phyloP scores from a whole-genome alignment of 768 basidiomycete species.

The Hericium erinaceus region DNA sequence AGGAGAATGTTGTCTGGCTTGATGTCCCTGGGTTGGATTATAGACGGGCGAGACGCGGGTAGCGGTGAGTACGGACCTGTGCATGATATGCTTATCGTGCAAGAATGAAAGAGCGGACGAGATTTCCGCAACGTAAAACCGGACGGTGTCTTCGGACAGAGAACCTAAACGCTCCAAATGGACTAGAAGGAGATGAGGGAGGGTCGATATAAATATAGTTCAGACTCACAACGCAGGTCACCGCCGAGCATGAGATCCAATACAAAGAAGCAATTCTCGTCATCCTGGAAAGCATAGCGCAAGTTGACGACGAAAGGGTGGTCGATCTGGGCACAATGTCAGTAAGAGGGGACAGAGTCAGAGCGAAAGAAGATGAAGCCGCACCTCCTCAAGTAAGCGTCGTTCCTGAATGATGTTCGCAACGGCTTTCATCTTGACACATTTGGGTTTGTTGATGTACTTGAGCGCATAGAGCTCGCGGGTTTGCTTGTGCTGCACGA shows the following conservation, averaged over 20 bases:
- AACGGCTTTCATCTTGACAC: slow-evolving; percentile 97
- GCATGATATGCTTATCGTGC: slow-evolving; percentile 91
- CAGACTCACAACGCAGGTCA: slow-evolving; percentile 76
- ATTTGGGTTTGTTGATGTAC: slow-evolving; percentile 98
- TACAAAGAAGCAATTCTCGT: slow-evolving; percentile 98
- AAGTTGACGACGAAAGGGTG: slow-evolving; percentile 93
- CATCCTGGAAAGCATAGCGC: slow-evolving; percentile 95
- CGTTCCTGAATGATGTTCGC: slow-evolving; percentile 97
- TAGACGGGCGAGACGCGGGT: background rate
- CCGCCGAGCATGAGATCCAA: slow-evolving; percentile 96
- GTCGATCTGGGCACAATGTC: slow-evolving; percentile 56
- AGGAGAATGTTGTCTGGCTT: slow-evolving; percentile 98
- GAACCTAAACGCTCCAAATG: slow-evolving; percentile 78
- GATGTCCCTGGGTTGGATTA: slow-evolving; percentile 55
- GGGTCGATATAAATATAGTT: background rate
- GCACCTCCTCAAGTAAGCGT: slow-evolving; percentile 87
- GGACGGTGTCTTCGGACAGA: slow-evolving; percentile 68
- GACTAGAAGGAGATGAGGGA: slow-evolving; percentile 37
- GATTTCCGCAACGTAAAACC: slow-evolving; percentile 85
- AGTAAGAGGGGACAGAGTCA: background rate
- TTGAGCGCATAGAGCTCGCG: slow-evolving; percentile 94
- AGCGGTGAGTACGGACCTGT: slow-evolving; percentile 53
- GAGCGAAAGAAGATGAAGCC: slow-evolving; percentile 1
- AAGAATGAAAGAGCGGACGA: slow-evolving; percentile 83
- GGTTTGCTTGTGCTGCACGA: slow-evolving; percentile 99